Percentiles rank a stretch among this genome's conserved stretches.
Conservation (phyloP, 2,329 filamentous ascomycete genomes). For the Fusarium scirpi region DNA sequence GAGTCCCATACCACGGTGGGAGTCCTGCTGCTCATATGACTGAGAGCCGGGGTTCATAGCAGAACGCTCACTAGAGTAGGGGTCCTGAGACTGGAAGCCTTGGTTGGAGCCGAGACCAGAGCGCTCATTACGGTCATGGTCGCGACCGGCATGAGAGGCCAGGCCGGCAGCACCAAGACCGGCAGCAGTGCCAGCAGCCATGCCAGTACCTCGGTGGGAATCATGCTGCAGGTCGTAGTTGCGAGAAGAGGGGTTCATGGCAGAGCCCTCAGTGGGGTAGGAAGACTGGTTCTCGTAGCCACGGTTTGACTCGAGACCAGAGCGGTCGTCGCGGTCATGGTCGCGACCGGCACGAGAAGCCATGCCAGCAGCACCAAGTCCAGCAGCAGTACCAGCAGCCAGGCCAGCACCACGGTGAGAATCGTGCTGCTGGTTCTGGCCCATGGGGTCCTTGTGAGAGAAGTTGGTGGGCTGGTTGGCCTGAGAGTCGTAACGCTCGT, state of each 20-base stretch:
- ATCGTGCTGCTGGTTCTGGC: slow-evolving; percentile 13
- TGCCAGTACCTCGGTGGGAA: slow-evolving; percentile 3
- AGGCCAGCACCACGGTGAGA: slow-evolving; percentile 5
- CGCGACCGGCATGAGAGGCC: not conserved
- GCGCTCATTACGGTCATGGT: not conserved
- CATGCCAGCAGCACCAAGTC: not conserved
- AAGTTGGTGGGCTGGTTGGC: slow-evolving; percentile 1
- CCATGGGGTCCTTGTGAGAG: slow-evolving; percentile 8
- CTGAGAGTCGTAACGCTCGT: not conserved
- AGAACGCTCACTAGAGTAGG: not conserved
- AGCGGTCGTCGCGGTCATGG: not conserved
- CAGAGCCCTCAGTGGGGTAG: not conserved
- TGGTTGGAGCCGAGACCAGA: not conserved
- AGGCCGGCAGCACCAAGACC: not conserved
- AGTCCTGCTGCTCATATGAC: slow-evolving; percentile 3
- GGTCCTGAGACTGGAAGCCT: not conserved
- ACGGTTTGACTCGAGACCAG: not conserved
- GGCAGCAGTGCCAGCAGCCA: slow-evolving; percentile 1
- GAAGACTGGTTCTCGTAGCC: not conserved
- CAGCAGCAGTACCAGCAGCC: not conserved
- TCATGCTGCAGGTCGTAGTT: slow-evolving; percentile 3
- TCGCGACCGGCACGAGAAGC: not conserved
- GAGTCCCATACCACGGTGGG: not conserved
- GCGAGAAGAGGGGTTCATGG: not conserved
- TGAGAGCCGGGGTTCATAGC: not conserved